Evolutionary conservation across 163 green algal genomes (phyloP).

Genomic region (Botryococcus braunii): DNA sequence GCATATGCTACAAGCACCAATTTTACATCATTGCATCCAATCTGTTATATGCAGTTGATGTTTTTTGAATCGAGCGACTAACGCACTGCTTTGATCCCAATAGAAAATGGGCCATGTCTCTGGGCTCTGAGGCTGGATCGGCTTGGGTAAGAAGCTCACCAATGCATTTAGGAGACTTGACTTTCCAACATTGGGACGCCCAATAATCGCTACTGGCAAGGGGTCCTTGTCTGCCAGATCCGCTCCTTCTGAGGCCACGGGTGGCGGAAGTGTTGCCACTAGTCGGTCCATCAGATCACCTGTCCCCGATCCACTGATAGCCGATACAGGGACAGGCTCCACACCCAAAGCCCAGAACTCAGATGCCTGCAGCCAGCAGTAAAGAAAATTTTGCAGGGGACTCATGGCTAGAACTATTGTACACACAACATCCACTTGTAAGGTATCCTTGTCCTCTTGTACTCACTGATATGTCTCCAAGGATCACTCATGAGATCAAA

Average conservation of each 20-base stretch:
- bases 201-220: conserved; percentile 85
- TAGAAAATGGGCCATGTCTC: not conserved
- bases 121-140: not conserved
- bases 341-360: conserved; percentile 88
- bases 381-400: too few species aligned
- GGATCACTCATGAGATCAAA: too few species aligned
- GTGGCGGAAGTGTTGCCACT: conserved; percentile 19
- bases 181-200: conserved; percentile 96
- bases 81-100: too few species aligned
- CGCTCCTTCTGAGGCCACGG: conserved; percentile 8
- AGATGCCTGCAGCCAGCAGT: conserved; percentile 47
- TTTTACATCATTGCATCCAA: too few species aligned
- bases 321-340: conserved; percentile 78
- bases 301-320: conserved; percentile 77
- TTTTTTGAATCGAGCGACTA: too few species aligned
- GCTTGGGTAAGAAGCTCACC: conserved; percentile 9
- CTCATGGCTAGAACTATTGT: too few species aligned
- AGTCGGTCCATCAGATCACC: conserved; percentile 45
- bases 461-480: too few species aligned
- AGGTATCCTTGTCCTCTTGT: too few species aligned
- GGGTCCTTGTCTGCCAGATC: conserved; percentile 34
- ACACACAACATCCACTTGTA: too few species aligned
- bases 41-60: too few species aligned
- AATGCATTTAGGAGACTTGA: conserved; percentile 85
- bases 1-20: too few species aligned